Evolutionary conservation across 192 early-diverging fungal genomes (phyloP).

Genomic region (Mortierella hygrophila): DNA sequence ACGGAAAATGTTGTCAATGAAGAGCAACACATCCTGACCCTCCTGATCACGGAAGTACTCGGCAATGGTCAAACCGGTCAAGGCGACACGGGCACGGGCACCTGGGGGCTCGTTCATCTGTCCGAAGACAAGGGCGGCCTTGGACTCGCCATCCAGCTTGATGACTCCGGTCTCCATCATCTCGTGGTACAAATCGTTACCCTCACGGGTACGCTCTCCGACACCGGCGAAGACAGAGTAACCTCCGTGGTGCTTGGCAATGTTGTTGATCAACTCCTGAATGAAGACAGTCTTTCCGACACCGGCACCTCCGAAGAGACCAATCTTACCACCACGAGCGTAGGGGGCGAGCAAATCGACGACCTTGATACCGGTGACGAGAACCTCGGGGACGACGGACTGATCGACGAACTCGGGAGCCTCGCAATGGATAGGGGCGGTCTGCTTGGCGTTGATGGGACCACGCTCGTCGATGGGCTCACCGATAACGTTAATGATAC

Average conservation of each 20-base stretch:
- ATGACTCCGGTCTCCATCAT: slow-evolving; percentile 98
- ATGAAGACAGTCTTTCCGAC: slow-evolving; percentile 99
- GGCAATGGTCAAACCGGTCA: slow-evolving; percentile 97
- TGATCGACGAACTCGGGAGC: slow-evolving; percentile 97
- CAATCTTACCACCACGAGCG: slow-evolving; percentile 98
- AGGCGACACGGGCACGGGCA: slow-evolving; percentile 98
- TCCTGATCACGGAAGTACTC: slow-evolving; percentile 99
- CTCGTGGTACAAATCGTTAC: slow-evolving; percentile 99
- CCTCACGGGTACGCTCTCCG: slow-evolving; percentile 99
- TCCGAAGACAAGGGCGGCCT: slow-evolving; percentile 96
- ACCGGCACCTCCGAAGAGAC: slow-evolving; percentile 99
- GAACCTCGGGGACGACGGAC: slow-evolving; percentile 92
- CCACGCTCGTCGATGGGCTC: slow-evolving; percentile 99
- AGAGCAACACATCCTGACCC: slow-evolving; percentile 99
- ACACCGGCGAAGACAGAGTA: slow-evolving; percentile 99
- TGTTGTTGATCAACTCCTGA: slow-evolving; percentile 99
- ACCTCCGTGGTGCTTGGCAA: slow-evolving; percentile 99
- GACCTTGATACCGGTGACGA: slow-evolving; percentile 99
- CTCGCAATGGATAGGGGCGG: slow-evolving; percentile 89
- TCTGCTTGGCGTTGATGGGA: slow-evolving; percentile 92
- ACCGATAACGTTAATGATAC: slow-evolving; percentile 99
- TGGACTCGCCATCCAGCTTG: slow-evolving; percentile 93
- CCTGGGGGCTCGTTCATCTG: slow-evolving; percentile 99
- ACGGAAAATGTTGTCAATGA: slow-evolving; percentile 99
- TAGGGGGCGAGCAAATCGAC: slow-evolving; percentile 98